Percentiles rank a stretch among this genome's conserved stretches.
phyloP scores from a whole-genome alignment of 768 basidiomycete genomes.

The Nevesoporus exiguus region DNA sequence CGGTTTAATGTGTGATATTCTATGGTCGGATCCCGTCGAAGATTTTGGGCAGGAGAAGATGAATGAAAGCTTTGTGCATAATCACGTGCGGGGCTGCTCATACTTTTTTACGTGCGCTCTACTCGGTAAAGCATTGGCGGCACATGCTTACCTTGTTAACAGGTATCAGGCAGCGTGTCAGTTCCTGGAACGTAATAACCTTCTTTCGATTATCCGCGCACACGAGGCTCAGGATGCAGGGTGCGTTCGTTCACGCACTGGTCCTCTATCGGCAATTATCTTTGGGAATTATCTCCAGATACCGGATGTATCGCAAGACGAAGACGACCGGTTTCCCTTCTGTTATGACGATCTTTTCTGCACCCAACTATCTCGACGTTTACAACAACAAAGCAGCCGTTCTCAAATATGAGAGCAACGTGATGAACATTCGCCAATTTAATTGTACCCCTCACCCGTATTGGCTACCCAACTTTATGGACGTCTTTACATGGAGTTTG shows the following conservation, averaged over 20 bases:
- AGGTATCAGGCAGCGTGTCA: slow-evolving; percentile 96
- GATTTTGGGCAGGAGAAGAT: slow-evolving; percentile 96
- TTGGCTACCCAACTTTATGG: slow-evolving; percentile 99
- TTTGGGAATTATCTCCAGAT: slow-evolving; percentile 41
- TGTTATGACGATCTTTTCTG: slow-evolving; percentile 99
- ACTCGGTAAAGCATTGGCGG: neutral
- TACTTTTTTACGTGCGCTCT: slow-evolving; percentile 82
- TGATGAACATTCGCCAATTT: slow-evolving; percentile 98
- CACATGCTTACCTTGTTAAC: slow-evolving; percentile 3
- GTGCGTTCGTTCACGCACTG: slow-evolving; percentile 40
- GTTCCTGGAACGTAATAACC: slow-evolving; percentile 95
- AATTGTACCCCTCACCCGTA: slow-evolving; percentile 95
- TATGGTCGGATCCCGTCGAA: slow-evolving; percentile 98
- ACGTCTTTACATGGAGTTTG: slow-evolving; percentile 98
- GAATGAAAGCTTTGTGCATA: slow-evolving; percentile 87
- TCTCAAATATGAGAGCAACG: slow-evolving; percentile 98
- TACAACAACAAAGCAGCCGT: slow-evolving; percentile 99
- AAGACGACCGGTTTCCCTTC: slow-evolving; percentile 98
- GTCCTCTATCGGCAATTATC: neutral
- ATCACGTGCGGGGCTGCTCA: slow-evolving; percentile 94
- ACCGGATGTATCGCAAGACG: slow-evolving; percentile 99
- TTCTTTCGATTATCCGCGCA: slow-evolving; percentile 94
- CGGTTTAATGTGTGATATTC: slow-evolving; percentile 97
- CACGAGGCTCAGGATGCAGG: slow-evolving; percentile 99
- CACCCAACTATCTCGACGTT: slow-evolving; percentile 96